phyloP scores from a whole-genome alignment of 1,284 basidiomycete genomes.

The Meripilus lineatus region DNA sequence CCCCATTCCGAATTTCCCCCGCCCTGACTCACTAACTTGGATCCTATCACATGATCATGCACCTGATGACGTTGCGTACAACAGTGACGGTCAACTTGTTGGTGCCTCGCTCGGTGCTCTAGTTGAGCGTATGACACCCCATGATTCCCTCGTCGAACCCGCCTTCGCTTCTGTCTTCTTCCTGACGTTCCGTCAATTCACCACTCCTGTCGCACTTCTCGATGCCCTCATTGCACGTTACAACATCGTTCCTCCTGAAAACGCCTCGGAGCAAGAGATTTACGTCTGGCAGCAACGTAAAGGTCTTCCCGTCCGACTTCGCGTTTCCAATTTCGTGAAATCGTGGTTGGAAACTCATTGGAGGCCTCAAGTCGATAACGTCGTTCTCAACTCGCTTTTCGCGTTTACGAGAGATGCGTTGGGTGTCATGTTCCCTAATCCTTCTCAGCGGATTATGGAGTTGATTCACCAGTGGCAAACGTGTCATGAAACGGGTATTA shows the following conservation, averaged over 20 bases:
- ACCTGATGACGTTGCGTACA: slow-evolving; percentile 83
- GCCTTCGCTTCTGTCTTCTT: slow-evolving; percentile 89
- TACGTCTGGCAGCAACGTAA: slow-evolving; percentile 82
- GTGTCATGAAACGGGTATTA: slow-evolving; percentile 37
- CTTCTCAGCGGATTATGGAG: slow-evolving; percentile 71
- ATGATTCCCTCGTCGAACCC: slow-evolving; percentile 83
- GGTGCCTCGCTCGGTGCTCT: slow-evolving; percentile 88
- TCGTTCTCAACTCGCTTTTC: slow-evolving; percentile 53
- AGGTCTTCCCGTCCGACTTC: slow-evolving; percentile 81
- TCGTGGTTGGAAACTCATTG: slow-evolving; percentile 92
- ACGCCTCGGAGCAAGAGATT: slow-evolving; percentile 59
- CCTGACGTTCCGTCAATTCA: slow-evolving; percentile 94
- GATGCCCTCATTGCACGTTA: slow-evolving; percentile 79
- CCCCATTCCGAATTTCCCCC: slow-evolving; percentile 31
- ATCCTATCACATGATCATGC: slow-evolving; percentile 68
- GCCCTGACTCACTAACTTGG: slow-evolving; percentile 45
- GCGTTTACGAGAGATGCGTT: slow-evolving; percentile 64
- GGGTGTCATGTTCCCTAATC: slow-evolving; percentile 57
- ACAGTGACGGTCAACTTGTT: slow-evolving; percentile 84
- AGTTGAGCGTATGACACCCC: slow-evolving; percentile 95
- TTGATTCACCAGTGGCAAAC: slow-evolving; percentile 48
- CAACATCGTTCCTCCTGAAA: slow-evolving; percentile 61
- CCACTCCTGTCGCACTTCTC: slow-evolving; percentile 72
- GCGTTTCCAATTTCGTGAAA: slow-evolving; percentile 91
- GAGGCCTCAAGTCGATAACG: slow-evolving; percentile 65